A percentile compares a stretch with the other conserved stretches of the same genome.
These are phyloP conservation scores for Anaeramoeba flamelloides DNA, from an alignment of 78 protist genomes.

Conservation along the genomic window DNA sequence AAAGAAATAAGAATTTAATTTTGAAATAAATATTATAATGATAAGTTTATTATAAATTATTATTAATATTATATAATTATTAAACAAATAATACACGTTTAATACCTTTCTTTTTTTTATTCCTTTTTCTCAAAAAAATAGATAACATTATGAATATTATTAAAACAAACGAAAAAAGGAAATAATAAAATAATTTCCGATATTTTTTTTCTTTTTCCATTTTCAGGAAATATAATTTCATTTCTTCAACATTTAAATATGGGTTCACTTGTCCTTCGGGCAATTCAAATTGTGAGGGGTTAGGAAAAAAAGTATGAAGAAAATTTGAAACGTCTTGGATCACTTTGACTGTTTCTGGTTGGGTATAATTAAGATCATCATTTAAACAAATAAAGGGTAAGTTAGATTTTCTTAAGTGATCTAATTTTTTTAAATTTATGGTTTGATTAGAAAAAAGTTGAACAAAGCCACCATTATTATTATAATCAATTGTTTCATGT, in stretches of 20 bases:
- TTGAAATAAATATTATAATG: too few relatives aligned
- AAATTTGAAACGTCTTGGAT: conserved; percentile 35
- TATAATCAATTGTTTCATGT: conserved; percentile 4
- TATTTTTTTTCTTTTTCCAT: too few relatives aligned
- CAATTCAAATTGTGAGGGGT: conserved; percentile 49
- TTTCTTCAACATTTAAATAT: background rate
- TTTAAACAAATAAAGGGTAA: conserved; percentile 63
- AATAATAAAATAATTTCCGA: too few relatives aligned
- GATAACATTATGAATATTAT: too few relatives aligned
- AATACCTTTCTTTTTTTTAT: too few relatives aligned
- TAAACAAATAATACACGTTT: too few relatives aligned
- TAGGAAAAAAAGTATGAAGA: conserved; percentile 45
- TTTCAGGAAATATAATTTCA: too few relatives aligned
- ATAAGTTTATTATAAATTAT: too few relatives aligned
- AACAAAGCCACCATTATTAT: conserved; percentile 52
- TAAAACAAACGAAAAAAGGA: too few relatives aligned
- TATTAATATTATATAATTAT: too few relatives aligned
- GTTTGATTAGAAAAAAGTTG: conserved; percentile 38
- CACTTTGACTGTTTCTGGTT: conserved; percentile 8
- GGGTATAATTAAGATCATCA: conserved; percentile 54
- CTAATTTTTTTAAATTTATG: conserved; percentile 18
- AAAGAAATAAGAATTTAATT: too few relatives aligned
- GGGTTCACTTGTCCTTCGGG: conserved; percentile 11
- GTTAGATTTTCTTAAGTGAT: conserved; percentile 34
- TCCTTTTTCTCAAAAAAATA: too few relatives aligned